Base-by-base conservation (phyloP, 2,329 filamentous ascomycete species). In the Apiospora aurea region DNA sequence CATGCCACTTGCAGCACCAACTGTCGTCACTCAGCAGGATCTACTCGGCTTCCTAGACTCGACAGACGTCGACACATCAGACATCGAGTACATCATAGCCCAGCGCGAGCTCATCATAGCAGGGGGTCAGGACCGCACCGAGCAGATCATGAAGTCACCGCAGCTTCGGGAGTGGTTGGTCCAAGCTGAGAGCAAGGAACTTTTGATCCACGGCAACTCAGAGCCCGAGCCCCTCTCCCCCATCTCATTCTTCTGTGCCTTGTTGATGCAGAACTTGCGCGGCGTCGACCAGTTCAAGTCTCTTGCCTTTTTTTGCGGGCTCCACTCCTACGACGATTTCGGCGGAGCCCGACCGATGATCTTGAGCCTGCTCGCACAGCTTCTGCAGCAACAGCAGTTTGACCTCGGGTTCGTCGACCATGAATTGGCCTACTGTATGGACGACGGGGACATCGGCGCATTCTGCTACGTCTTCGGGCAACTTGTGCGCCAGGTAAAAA, bases 391-490 rank as follows among this genome's bases (percentile, higher is more conserved):
- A 21, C 44, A 69, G 18, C 26, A 7, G n/a, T 69, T 47, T 26
- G 67, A 69, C 3, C 44, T 69, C 7, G 2, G 46, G 7, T 69
- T 69, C 26, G n/a, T 69, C 26, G 38, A 51, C 26, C 29, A 51
- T 18, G 26, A 51, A 5, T 6, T 49, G 11, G 67, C 44, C 21
- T 38, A 69, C 18, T 26, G 18, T 4, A 49, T 69, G 67, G 26
- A 69, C 2, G 26, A 6, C 1, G 67, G 67, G 49, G 26, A 51
- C 38, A 69, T 69, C 26, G 44, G 16, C 3, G 26, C 67, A 0
- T 69, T 69, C 8, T 69, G 67, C 18, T 51, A 38, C 67, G 26
- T 51, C 21, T 69, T 69, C 26, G 10, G 67, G 18, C 29, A 47
- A 14, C 67, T 69, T 16, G 44, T 69, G 2, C 67, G n/a, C 18